Conservation (phyloP, 78 protist genomes). For the Bodo saltans region DNA sequence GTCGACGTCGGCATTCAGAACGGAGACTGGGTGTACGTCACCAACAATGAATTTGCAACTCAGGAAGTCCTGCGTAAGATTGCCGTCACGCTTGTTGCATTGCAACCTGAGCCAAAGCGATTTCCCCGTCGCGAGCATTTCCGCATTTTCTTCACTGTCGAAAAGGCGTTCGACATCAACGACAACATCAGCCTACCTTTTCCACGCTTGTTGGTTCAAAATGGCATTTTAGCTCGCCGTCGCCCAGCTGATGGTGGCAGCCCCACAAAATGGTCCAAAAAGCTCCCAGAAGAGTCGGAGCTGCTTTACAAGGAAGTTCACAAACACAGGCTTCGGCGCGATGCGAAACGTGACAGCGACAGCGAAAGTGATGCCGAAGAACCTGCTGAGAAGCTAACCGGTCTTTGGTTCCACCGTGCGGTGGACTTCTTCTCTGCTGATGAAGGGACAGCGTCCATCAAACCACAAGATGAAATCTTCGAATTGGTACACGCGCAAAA, state of each 20-base stretch:
- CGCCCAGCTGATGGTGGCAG: neutral
- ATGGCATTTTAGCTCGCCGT: neutral
- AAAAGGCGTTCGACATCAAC: neutral
- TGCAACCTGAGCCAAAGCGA: slow-evolving; percentile 13
- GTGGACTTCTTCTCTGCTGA: slow-evolving; percentile 9
- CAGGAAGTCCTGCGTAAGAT: neutral
- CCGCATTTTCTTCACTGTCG: slow-evolving; percentile 4
- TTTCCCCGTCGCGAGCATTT: slow-evolving; percentile 15
- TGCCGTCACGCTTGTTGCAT: neutral
- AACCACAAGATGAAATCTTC: neutral
- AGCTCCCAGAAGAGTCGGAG: neutral
- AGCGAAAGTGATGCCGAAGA: slow-evolving; percentile 20
- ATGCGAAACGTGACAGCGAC: neutral
- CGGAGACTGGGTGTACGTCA: slow-evolving; percentile 36
- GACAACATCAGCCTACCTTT: neutral
- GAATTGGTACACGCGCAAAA: neutral
- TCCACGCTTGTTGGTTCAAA: neutral
- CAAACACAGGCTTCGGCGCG: neutral
- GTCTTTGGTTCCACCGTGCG: slow-evolving; percentile 22
- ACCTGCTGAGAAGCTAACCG: neutral
- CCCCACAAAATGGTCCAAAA: neutral
- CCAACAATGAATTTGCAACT: neutral
- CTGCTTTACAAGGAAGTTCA: neutral
- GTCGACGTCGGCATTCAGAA: slow-evolving; percentile 27
- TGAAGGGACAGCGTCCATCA: neutral